Conservation (phyloP, 352 stramenopile genomes). For the Globisporangium irregulare region DNA sequence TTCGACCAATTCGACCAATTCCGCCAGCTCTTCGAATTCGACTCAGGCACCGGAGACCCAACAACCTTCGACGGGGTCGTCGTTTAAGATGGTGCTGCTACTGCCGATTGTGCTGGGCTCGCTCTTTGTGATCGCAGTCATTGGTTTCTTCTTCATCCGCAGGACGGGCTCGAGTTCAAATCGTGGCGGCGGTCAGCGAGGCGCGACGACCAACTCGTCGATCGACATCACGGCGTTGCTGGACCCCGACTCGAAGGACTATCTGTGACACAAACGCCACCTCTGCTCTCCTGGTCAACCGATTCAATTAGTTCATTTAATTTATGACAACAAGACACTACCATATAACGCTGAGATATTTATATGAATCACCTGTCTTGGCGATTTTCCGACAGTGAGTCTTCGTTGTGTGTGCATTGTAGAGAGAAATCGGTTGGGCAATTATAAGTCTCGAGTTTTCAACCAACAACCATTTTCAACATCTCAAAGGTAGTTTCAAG, state of each 20-base stretch:
- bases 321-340: not conserved
- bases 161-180: not conserved
- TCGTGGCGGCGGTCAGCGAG: not conserved
- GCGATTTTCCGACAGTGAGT: not conserved
- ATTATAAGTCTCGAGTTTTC: too few relatives aligned
- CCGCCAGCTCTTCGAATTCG: not conserved
- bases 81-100: constrained; percentile 10
- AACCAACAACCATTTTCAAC: too few relatives aligned
- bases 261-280: not conserved
- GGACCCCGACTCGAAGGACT: not conserved
- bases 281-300: too few relatives aligned
- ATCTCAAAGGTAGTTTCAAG: not conserved
- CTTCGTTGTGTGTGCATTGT: not conserved
- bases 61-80: not conserved
- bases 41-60: not conserved
- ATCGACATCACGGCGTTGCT: constrained; percentile 1
- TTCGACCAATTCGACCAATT: not conserved
- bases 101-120: constrained; percentile 10
- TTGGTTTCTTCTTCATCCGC: constrained; percentile 5
- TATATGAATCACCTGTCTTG: not conserved
- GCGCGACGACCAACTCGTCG: constrained; percentile 1
- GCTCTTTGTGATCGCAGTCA: constrained; percentile 7
- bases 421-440: not conserved
- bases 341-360: not conserved
- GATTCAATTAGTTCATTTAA: not conserved